Evolutionary conservation across 495 filamentous ascomycete genomes (phyloP).

Genomic region (Aspergillus steynii): DNA sequence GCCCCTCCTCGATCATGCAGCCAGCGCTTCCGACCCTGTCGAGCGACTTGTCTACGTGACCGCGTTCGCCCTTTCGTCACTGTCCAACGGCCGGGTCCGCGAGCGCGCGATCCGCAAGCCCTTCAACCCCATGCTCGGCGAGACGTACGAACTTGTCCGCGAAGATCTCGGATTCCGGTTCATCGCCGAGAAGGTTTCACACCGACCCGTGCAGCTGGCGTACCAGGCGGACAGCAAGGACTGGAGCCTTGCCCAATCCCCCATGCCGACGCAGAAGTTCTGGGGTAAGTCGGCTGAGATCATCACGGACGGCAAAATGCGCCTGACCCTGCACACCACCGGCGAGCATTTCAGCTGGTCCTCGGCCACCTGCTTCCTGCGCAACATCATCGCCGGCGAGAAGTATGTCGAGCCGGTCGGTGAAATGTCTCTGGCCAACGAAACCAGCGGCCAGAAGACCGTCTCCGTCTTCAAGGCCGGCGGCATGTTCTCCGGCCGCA

Average conservation of each 20-base stretch:
- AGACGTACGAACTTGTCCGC: slow-evolving; percentile 90
- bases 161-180: slow-evolving; percentile 88
- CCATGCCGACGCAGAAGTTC: slow-evolving; percentile 91
- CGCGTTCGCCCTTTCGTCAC: slow-evolving; percentile 83
- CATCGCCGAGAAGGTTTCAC: slow-evolving; percentile 87
- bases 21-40: slow-evolving; percentile 52
- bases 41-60: slow-evolving; percentile 82
- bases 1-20: slow-evolving; percentile 73
- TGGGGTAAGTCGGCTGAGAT: slow-evolving; percentile 97
- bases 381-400: slow-evolving; percentile 96
- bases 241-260: slow-evolving; percentile 86
- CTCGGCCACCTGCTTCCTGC: slow-evolving; percentile 81
- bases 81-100: slow-evolving; percentile 76
- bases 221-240: slow-evolving; percentile 82
- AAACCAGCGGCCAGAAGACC: slow-evolving; percentile 76
- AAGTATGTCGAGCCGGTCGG: slow-evolving; percentile 97
- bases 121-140: slow-evolving; percentile 96
- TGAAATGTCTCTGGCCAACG: slow-evolving; percentile 77
- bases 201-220: slow-evolving; percentile 88
- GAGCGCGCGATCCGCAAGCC: slow-evolving; percentile 95
- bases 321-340: slow-evolving; percentile 66
- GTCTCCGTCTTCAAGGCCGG: slow-evolving; percentile 84
- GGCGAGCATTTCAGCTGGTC: slow-evolving; percentile 84
- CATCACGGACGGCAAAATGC: slow-evolving; percentile 82
- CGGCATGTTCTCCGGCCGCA: slow-evolving; percentile 94